phyloP scores from a whole-genome alignment of 805 yeast genomes.

The Candida verbasci region DNA sequence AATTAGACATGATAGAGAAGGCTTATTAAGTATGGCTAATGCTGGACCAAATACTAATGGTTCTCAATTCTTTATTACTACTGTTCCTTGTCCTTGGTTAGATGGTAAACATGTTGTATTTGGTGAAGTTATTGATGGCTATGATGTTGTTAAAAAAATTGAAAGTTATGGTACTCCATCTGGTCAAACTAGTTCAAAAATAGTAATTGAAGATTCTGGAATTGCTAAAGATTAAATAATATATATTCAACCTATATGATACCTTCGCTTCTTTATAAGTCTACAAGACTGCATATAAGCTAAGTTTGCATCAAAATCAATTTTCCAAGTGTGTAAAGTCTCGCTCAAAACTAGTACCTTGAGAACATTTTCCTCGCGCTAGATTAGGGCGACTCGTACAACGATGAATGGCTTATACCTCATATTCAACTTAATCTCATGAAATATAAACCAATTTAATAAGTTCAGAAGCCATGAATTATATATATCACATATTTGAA shows the following conservation, averaged over 20 bases:
- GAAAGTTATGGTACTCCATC: conserved; percentile 57
- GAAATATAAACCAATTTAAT: neutral
- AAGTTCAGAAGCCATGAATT: too few species aligned
- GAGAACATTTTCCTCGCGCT: too few species aligned
- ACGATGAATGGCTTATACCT: too few species aligned
- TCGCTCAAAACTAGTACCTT: too few species aligned
- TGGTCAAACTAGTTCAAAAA: conserved; percentile 44
- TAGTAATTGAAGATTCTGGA: conserved; percentile 55
- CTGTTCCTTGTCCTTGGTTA: conserved; percentile 74
- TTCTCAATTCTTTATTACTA: conserved; percentile 91
- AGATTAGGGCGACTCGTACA: too few species aligned
- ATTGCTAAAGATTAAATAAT: conserved; percentile 22
- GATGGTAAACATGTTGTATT: conserved; percentile 77
- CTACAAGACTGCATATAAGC: too few species aligned
- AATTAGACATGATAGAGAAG: conserved; percentile 72
- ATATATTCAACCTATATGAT: neutral
- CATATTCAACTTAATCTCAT: too few species aligned
- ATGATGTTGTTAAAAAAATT: conserved; percentile 77
- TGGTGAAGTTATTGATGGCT: conserved; percentile 82
- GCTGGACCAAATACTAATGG: conserved; percentile 99
- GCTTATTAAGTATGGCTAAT: conserved; percentile 91
- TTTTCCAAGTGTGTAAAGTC: too few species aligned
- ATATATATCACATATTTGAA: too few species aligned
- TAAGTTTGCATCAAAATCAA: too few species aligned
- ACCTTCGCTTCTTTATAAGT: neutral